These are phyloP conservation scores for Solanum medicagineum DNA, from an alignment of 257 asterid species.

Conservation along the genomic window DNA sequence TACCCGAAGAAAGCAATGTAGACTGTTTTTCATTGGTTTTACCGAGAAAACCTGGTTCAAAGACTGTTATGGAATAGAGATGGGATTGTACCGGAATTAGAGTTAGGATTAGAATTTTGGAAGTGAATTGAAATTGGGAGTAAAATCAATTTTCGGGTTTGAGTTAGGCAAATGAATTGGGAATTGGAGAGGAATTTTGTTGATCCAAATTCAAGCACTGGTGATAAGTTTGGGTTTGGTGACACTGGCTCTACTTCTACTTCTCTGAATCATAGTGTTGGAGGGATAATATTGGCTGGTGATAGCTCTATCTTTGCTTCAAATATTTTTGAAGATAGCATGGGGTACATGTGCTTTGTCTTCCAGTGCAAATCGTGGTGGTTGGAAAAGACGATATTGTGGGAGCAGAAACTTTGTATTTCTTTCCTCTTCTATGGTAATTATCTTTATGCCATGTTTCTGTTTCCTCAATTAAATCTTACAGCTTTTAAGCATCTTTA, in stretches of 20 bases:
- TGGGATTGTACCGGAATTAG: constrained; percentile 1
- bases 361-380: constrained; percentile 27
- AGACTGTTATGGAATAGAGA: constrained; percentile 29
- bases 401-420: background rate
- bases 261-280: constrained; percentile 7
- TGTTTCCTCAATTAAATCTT: no score
- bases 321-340: constrained; percentile 4
- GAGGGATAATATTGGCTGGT: constrained; percentile 6
- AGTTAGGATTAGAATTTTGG: constrained; percentile 4
- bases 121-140: background rate
- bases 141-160: constrained; percentile 3
- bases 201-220: background rate
- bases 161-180: constrained; percentile 27
- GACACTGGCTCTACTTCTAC: constrained; percentile 10
- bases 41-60: constrained; percentile 5
- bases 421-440: no score
- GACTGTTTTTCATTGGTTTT: background rate
- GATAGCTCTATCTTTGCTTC: constrained; percentile 5
- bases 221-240: constrained; percentile 33
- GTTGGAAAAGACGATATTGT: constrained; percentile 11
- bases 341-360: constrained; percentile 25
- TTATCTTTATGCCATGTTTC: no score
- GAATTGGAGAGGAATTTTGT: constrained; percentile 25
- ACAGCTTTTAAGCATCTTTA: no score
- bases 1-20: background rate